These are phyloP conservation scores for Phytophthora agathidicida DNA, from an alignment of 352 stramenopile species.

Conservation along the genomic window DNA sequence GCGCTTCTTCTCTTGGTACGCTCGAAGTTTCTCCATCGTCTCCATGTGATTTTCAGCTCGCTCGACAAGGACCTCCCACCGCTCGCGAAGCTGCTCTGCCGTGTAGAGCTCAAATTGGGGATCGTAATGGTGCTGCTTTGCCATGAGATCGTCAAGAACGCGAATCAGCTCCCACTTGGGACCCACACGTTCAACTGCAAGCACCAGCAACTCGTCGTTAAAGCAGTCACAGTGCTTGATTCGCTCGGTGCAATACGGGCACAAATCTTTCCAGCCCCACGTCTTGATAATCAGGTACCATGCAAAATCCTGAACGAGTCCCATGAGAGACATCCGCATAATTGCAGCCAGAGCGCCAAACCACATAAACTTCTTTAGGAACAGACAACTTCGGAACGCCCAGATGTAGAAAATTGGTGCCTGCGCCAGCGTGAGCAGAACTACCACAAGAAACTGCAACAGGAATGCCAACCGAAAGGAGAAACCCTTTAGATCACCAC, in stretches of 20 bases:
- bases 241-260: conserved; percentile 69
- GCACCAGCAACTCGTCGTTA: conserved; percentile 68
- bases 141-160: conserved; percentile 57
- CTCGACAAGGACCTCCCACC: conserved; percentile 61
- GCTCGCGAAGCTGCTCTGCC: conserved; percentile 57
- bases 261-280: conserved; percentile 66
- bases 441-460: conserved; percentile 54
- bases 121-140: conserved; percentile 47
- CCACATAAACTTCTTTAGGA: conserved; percentile 72
- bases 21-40: conserved; percentile 60
- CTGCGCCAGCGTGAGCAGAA: conserved; percentile 58
- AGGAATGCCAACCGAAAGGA: conserved; percentile 68
- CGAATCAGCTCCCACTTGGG: conserved; percentile 72
- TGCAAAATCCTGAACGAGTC: conserved; percentile 48
- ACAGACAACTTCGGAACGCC: conserved; percentile 62
- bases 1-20: conserved; percentile 58
- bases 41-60: conserved; percentile 60
- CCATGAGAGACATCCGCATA: conserved; percentile 62
- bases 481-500: conserved; percentile 51
- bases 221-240: conserved; percentile 73
- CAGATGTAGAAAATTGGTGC: conserved; percentile 73
- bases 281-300: conserved; percentile 68
- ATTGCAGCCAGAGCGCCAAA: conserved; percentile 62
- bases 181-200: conserved; percentile 60
- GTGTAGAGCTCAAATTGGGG: conserved; percentile 65